Conservation (phyloP, 352 stramenopile genomes). For the Globisporangium okanoganense region DNA sequence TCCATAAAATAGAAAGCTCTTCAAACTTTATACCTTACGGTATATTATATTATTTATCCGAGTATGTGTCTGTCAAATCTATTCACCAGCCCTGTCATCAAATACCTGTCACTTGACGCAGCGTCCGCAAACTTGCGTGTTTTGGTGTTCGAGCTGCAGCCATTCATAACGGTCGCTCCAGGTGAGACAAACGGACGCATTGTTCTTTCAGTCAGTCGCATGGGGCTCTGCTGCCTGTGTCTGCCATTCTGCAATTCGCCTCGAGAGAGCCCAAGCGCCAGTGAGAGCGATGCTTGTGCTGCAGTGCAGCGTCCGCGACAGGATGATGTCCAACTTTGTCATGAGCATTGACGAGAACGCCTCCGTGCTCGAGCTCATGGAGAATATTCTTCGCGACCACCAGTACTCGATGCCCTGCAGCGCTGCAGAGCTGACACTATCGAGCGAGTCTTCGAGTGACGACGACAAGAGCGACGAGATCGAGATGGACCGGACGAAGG, state of each 20-base stretch:
- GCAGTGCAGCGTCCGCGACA: background rate
- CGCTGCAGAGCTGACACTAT: background rate
- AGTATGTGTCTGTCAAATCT: no score
- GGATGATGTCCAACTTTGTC: background rate
- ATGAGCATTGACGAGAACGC: background rate
- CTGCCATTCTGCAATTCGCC: background rate
- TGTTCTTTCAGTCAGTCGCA: background rate
- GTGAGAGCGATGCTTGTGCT: background rate
- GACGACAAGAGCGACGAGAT: background rate
- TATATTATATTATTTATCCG: no score
- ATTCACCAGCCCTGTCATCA: no score
- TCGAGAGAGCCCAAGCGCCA: background rate
- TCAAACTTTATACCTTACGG: no score
- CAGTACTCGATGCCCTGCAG: slow-evolving; percentile 2
- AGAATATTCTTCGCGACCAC: background rate
- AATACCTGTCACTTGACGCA: background rate
- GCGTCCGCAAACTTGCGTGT: background rate
- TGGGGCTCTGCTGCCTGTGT: background rate
- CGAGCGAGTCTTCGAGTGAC: background rate
- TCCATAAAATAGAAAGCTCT: no score
- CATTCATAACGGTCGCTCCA: background rate
- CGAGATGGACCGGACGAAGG: background rate
- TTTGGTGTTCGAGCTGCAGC: background rate
- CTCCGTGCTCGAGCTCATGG: background rate
- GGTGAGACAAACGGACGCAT: background rate